Conservation (phyloP, 139 green algal genomes). For the Micractinium sp. region DNA sequence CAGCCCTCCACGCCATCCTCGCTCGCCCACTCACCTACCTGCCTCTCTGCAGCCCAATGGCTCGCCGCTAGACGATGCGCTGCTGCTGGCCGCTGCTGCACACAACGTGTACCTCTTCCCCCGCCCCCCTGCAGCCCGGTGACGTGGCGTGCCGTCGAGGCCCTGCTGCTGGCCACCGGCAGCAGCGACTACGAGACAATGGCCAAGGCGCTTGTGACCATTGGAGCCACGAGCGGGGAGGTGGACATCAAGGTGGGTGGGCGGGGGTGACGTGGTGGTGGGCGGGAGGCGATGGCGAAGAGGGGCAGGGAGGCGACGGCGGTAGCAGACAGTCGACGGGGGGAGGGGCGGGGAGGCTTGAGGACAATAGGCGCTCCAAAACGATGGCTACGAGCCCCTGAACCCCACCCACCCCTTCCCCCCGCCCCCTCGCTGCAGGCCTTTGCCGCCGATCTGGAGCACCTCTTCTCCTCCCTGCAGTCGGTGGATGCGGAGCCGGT, state of each 20-base stretch:
- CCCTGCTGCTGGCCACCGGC: constrained; percentile 74
- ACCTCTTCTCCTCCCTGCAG: constrained; percentile 70
- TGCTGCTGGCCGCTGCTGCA: neutral
- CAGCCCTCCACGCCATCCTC: too few relatives aligned
- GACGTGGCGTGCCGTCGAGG: constrained; percentile 79
- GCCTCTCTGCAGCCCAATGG: neutral
- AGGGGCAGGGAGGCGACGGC: neutral
- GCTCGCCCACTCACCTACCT: constrained; percentile 38
- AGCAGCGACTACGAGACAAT: constrained; percentile 80
- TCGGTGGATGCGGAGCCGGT: constrained; percentile 43
- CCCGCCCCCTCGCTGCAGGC: constrained; percentile 8
- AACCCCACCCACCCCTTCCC: too few relatives aligned
- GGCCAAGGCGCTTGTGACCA: constrained; percentile 74
- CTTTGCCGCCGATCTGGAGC: constrained; percentile 76
- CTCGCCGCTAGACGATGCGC: too few relatives aligned
- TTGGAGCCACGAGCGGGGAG: constrained; percentile 55
- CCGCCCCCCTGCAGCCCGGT: constrained; percentile 30
- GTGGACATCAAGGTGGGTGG: constrained; percentile 62
- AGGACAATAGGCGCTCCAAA: too few relatives aligned
- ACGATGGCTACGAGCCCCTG: too few relatives aligned
- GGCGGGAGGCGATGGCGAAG: neutral
- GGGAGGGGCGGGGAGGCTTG: too few relatives aligned
- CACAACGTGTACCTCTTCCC: too few relatives aligned
- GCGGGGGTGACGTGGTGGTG: too few relatives aligned
- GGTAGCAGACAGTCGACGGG: too few relatives aligned